phyloP scores from a whole-genome alignment of 164 flowering plant genomes.

The Protea cynaroides region DNA sequence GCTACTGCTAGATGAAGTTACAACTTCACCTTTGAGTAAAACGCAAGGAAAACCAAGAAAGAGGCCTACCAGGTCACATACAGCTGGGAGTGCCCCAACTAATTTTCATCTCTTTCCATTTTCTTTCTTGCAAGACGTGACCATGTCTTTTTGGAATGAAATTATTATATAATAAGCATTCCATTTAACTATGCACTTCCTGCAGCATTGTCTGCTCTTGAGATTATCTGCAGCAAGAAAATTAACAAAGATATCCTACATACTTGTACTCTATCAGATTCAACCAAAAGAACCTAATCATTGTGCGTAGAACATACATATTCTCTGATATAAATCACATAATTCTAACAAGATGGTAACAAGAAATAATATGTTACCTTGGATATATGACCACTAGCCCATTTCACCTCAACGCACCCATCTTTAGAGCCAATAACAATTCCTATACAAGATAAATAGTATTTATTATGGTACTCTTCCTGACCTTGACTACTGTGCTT shows the following conservation, averaged over 20 bases:
- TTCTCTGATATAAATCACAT: background rate
- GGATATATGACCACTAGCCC: conserved; percentile 69
- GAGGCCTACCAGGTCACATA: too few relatives aligned
- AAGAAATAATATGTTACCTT: conserved; percentile 39
- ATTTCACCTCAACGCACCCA: conserved; percentile 66
- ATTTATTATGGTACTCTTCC: conserved; percentile 5
- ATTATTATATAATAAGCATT: too few relatives aligned
- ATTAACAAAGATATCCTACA: background rate
- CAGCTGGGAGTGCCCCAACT: too few relatives aligned
- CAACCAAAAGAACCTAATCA: background rate
- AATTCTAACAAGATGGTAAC: conserved; percentile 3
- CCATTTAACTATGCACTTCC: too few relatives aligned
- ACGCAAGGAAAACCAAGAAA: too few relatives aligned
- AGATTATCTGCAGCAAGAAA: background rate
- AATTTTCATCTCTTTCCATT: too few relatives aligned
- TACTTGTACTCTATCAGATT: background rate
- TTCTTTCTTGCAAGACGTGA: too few relatives aligned
- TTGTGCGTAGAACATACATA: background rate
- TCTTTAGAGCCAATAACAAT: conserved; percentile 50
- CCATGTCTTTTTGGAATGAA: too few relatives aligned
- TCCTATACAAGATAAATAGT: conserved; percentile 55
- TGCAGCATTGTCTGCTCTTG: background rate
- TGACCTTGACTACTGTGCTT: conserved; percentile 11
- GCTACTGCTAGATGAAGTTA: too few relatives aligned
- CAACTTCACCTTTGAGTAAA: too few relatives aligned